Conservation (phyloP, 768 basidiomycete species). For the Leccinum pellstonianum region DNA sequence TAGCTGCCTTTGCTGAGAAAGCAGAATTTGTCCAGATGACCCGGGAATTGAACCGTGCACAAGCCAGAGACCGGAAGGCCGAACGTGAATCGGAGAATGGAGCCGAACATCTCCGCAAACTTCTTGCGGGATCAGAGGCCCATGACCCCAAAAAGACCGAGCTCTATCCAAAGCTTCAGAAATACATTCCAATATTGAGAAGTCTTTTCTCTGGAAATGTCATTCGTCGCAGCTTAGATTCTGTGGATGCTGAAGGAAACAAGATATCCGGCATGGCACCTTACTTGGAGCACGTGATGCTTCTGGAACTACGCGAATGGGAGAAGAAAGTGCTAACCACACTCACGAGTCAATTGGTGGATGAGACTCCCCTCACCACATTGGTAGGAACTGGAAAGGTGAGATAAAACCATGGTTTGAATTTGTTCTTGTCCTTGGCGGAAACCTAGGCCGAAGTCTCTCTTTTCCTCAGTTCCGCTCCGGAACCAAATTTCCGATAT, state of each 20-base stretch:
- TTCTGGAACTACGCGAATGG: not conserved
- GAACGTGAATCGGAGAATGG: not conserved
- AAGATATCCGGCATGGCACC: conserved; percentile 1
- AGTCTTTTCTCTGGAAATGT: not conserved
- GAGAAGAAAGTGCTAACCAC: not conserved
- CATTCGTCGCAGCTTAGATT: conserved; percentile 6
- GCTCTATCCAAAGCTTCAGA: not conserved
- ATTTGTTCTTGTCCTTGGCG: too few species aligned
- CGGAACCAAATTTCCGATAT: too few species aligned
- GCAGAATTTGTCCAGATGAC: too few species aligned
- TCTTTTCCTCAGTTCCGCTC: not conserved
- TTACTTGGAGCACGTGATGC: conserved; percentile 6
- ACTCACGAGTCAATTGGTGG: not conserved
- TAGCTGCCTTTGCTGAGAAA: too few species aligned
- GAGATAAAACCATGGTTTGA: not conserved
- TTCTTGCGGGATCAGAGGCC: too few species aligned
- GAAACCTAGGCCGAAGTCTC: too few species aligned
- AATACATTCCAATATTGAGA: not conserved
- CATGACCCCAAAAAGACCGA: not conserved
- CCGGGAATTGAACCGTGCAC: not conserved
- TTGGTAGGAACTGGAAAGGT: too few species aligned
- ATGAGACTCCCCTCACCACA: too few species aligned
- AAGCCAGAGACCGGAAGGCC: not conserved
- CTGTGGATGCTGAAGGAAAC: not conserved
- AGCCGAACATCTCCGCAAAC: too few species aligned